A percentile compares a stretch with the other conserved stretches of the same genome.
phyloP scores from a whole-genome alignment of 306 rosid species.

The Castanea crenata region DNA sequence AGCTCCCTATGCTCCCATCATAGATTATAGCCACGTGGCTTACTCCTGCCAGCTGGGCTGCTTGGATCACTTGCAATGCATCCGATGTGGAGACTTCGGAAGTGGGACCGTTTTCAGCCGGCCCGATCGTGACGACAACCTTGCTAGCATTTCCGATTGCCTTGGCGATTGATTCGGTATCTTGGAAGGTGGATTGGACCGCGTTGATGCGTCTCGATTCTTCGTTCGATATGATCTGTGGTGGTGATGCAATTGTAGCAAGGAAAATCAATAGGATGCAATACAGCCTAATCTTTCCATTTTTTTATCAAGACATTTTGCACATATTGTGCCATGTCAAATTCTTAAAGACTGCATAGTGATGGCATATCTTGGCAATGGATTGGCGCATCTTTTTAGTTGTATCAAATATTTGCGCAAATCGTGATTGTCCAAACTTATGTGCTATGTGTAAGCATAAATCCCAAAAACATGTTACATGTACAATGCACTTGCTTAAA shows the following conservation, averaged over 20 bases:
- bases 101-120: constrained; percentile 73
- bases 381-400: too few relatives aligned
- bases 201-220: constrained; percentile 88
- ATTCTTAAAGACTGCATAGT: too few relatives aligned
- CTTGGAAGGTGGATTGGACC: constrained; percentile 66
- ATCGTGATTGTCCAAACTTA: too few relatives aligned
- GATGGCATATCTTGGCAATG: too few relatives aligned
- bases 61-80: constrained; percentile 77
- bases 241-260: background rate
- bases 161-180: constrained; percentile 77
- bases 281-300: background rate
- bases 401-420: too few relatives aligned
- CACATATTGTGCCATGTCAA: too few relatives aligned
- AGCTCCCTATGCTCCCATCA: constrained; percentile 31
- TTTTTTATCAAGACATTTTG: too few relatives aligned
- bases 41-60: constrained; percentile 85
- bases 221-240: constrained; percentile 80
- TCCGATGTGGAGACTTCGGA: constrained; percentile 60
- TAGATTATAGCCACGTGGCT: constrained; percentile 83
- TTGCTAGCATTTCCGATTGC: constrained; percentile 97
- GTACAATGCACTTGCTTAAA: too few relatives aligned
- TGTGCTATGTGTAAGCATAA: too few relatives aligned
- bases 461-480: too few relatives aligned
- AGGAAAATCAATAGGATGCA: background rate
- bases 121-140: constrained; percentile 86